Conservation (phyloP, 768 basidiomycete species). For the Phlebiopsis flavidoalba region DNA sequence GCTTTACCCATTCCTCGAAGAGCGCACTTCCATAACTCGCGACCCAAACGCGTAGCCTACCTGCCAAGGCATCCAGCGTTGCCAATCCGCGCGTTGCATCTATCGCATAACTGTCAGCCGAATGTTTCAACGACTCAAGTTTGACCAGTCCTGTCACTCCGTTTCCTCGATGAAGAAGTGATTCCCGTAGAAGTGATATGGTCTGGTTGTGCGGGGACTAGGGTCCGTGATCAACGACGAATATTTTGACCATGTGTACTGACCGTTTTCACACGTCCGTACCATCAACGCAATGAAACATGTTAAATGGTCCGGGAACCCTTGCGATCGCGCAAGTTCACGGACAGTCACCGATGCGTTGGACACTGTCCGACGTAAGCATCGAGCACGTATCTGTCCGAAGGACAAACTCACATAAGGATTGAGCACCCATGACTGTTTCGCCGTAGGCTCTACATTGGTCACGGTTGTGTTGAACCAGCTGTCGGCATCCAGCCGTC, state of each 20-base stretch:
- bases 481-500: conserved; percentile 48
- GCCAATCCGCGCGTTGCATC: conserved; percentile 80
- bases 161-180: too few relatives aligned
- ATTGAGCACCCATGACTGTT: conserved; percentile 66
- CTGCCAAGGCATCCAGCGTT: conserved; percentile 74
- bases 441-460: conserved; percentile 74
- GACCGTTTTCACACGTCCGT: conserved; percentile 56
- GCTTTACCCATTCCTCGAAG: conserved; percentile 45
- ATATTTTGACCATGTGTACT: conserved; percentile 19
- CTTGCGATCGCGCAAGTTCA: conserved; percentile 76
- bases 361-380: conserved; percentile 40
- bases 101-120: conserved; percentile 21
- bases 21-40: conserved; percentile 49
- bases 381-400: background rate
- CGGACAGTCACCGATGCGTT: conserved; percentile 69
- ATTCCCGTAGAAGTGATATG: too few relatives aligned
- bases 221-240: too few relatives aligned
- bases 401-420: conserved; percentile 46
- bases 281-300: conserved; percentile 47
- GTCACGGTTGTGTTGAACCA: conserved; percentile 75
- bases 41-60: conserved; percentile 60
- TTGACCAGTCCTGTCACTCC: too few relatives aligned
- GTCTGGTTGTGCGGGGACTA: too few relatives aligned
- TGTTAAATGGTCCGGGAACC: conserved; percentile 74
- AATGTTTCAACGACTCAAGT: too few relatives aligned